Percentiles rank a stretch among this genome's conserved stretches.
phyloP scores from a whole-genome alignment of 192 early-diverging fungal genomes.

The Backusella liffmaniae region DNA sequence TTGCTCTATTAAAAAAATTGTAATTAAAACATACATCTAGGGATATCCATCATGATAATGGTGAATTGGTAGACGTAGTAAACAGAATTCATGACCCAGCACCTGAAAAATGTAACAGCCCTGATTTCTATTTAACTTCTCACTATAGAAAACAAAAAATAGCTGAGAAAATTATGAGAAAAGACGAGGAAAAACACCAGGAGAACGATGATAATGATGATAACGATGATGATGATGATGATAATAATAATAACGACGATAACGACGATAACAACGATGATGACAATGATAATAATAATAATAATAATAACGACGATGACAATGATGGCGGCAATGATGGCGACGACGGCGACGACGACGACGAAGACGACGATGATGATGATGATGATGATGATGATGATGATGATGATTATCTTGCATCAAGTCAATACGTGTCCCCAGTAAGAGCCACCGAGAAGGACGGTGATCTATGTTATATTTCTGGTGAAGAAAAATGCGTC shows the following conservation, averaged over 20 bases:
- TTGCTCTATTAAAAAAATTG: background rate
- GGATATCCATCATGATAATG: constrained; percentile 42
- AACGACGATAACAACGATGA: background rate
- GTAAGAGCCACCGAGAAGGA: background rate
- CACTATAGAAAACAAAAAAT: background rate
- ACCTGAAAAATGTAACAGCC: background rate
- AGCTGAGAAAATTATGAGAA: background rate
- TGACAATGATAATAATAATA: background rate
- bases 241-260: background rate
- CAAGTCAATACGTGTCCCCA: background rate
- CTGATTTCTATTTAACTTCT: constrained; percentile 4
- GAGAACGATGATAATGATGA: background rate
- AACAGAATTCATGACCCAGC: constrained; percentile 20
- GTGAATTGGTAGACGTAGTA: constrained; percentile 29
- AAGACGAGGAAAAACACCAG: background rate
- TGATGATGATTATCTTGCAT: background rate
- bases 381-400: background rate
- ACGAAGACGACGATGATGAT: background rate
- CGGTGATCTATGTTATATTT: background rate
- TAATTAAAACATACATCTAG: constrained; percentile 1
- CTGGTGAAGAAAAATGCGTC: constrained; percentile 13
- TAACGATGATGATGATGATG: background rate
- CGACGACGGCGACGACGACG: background rate
- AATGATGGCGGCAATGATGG: background rate
- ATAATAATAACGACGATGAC: background rate